phyloP scores from a whole-genome alignment of 2,329 filamentous ascomycete genomes.

The Microcyclospora tardicrescens region DNA sequence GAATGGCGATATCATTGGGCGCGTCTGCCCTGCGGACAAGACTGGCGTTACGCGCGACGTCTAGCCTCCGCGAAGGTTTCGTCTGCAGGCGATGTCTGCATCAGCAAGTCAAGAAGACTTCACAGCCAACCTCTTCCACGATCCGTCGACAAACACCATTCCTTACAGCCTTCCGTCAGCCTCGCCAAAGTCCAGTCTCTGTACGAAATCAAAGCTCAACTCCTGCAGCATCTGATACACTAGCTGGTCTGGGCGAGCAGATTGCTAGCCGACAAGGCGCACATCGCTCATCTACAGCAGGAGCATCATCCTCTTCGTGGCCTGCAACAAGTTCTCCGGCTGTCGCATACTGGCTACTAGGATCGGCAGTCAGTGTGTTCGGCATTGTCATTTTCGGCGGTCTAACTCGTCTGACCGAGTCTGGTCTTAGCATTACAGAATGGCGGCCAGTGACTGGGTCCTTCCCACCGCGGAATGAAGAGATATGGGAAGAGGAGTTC shows the following conservation, averaged over 20 bases:
- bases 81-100: conserved; percentile 20
- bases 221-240: conserved; percentile 13
- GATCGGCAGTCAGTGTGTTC: conserved; percentile 84
- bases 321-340: conserved; percentile 47
- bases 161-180: conserved; percentile 21
- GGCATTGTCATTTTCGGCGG: conserved; percentile 94
- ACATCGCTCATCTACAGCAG: conserved; percentile 2
- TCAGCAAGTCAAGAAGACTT: conserved; percentile 10
- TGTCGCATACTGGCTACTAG: conserved; percentile 86
- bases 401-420: conserved; percentile 86
- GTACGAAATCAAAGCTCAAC: conserved; percentile 9
- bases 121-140: conserved; percentile 11
- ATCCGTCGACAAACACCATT: conserved; percentile 20
- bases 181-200: conserved; percentile 9
- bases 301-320: conserved; percentile 10
- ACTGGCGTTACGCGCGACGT: no score
- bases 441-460: conserved; percentile 95
- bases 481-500: conserved; percentile 88
- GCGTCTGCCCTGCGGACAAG: background rate
- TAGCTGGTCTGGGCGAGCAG: conserved; percentile 20
- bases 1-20: background rate
- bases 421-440: conserved; percentile 95
- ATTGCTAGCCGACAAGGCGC: conserved; percentile 7
- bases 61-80: background rate
- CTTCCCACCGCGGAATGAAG: conserved; percentile 62